Percentiles rank a stretch among this genome's conserved stretches.
phyloP scores from a whole-genome alignment of 768 basidiomycete genomes.

The Kwoniella sp. region DNA sequence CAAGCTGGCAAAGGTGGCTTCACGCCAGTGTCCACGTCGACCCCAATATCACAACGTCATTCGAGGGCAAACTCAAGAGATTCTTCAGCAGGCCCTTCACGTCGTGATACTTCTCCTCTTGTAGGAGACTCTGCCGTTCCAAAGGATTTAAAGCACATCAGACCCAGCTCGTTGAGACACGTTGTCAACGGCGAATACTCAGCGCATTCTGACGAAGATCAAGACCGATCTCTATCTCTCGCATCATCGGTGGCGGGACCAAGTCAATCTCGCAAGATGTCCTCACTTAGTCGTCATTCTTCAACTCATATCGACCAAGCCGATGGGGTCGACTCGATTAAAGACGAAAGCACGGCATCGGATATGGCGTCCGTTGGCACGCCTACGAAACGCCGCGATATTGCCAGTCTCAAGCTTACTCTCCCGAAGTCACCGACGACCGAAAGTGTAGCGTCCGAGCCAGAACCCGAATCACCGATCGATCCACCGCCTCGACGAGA shows the following conservation, averaged over 20 bases:
- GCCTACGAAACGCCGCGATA: slow-evolving; percentile 2
- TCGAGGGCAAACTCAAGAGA: slow-evolving; percentile 15
- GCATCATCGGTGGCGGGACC: neutral
- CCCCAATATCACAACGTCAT: slow-evolving; percentile 10
- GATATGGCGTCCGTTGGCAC: slow-evolving; percentile 1
- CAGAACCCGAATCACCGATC: slow-evolving; percentile 15
- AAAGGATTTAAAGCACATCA: slow-evolving; percentile 7
- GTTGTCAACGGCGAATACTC: slow-evolving; percentile 9
- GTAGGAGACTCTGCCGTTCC: slow-evolving; percentile 8
- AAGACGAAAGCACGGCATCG: slow-evolving; percentile 4
- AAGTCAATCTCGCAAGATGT: slow-evolving; percentile 5
- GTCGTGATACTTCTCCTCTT: slow-evolving; percentile 1
- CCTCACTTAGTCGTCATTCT: neutral
- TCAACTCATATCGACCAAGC: slow-evolving; percentile 5
- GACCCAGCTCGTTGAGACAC: slow-evolving; percentile 18
- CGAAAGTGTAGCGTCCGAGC: slow-evolving; percentile 12
- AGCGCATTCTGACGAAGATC: slow-evolving; percentile 6
- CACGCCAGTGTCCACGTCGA: slow-evolving; percentile 24
- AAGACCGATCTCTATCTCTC: neutral
- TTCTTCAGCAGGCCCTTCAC: slow-evolving; percentile 23
- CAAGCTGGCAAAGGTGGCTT: slow-evolving; percentile 36
- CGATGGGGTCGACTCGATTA: neutral
- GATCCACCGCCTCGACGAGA: slow-evolving; percentile 25
- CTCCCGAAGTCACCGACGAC: slow-evolving; percentile 14
- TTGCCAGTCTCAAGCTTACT: slow-evolving; percentile 1